Conservation (phyloP, 768 basidiomycete species). For the Leccinum subgranulosum region DNA sequence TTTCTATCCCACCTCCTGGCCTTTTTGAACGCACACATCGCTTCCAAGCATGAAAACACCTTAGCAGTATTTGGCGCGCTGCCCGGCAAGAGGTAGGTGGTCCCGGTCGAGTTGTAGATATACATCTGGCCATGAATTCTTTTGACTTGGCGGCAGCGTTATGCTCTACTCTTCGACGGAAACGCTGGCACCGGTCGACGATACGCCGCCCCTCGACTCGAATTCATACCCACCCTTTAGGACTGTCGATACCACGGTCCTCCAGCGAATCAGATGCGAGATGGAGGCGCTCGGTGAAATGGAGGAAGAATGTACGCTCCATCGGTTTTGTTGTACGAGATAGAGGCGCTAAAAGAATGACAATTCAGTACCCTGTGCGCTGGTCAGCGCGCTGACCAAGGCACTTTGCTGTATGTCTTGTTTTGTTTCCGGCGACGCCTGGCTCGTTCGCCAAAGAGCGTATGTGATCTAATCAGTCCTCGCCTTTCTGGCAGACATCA, state of each 20-base stretch:
- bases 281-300: slow-evolving; percentile 49
- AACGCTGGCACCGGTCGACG: slow-evolving; percentile 34
- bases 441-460: neutral
- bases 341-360: slow-evolving; percentile 5
- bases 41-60: slow-evolving; percentile 86
- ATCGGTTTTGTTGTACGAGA: neutral
- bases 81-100: slow-evolving; percentile 72
- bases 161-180: slow-evolving; percentile 75
- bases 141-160: slow-evolving; percentile 41
- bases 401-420: slow-evolving; percentile 76
- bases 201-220: slow-evolving; percentile 49
- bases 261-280: slow-evolving; percentile 58
- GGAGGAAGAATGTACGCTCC: slow-evolving; percentile 42
- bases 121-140: neutral
- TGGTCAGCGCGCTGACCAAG: slow-evolving; percentile 90
- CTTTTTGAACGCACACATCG: slow-evolving; percentile 92
- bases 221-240: slow-evolving; percentile 87
- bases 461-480: neutral
- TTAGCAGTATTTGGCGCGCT: slow-evolving; percentile 90
- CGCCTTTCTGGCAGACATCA: slow-evolving; percentile 60
- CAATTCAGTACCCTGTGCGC: slow-evolving; percentile 52
- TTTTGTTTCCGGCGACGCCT: neutral
- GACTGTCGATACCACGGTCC: slow-evolving; percentile 65
- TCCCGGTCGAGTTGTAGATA: neutral
- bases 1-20: slow-evolving; percentile 87